Evolutionary conservation across 192 early-diverging fungal genomes (phyloP).

Genomic region (Chytriomyces confervae): DNA sequence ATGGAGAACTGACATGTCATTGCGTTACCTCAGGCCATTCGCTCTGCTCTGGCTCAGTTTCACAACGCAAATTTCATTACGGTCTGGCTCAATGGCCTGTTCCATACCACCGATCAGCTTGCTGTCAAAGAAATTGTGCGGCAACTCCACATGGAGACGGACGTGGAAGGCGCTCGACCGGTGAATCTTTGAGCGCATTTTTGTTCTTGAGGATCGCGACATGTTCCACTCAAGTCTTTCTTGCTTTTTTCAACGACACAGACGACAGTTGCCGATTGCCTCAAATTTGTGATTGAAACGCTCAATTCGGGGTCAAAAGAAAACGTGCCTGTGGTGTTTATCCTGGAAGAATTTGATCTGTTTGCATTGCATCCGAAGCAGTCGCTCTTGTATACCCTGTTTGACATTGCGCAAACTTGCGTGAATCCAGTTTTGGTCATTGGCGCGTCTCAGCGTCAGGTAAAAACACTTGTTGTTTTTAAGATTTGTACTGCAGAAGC

Average conservation of each 20-base stretch:
- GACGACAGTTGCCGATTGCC: conserved; percentile 56
- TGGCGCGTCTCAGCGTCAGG: conserved; percentile 75
- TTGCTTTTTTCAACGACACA: conserved; percentile 53
- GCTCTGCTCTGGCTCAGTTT: conserved; percentile 46
- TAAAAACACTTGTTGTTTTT: conserved; percentile 15
- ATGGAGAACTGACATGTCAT: conserved; percentile 17
- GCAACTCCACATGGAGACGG: conserved; percentile 70
- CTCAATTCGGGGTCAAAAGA: conserved; percentile 62
- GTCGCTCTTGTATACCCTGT: conserved; percentile 89
- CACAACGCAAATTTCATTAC: conserved; percentile 61
- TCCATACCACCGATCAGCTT: conserved; percentile 79
- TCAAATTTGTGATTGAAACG: conserved; percentile 67
- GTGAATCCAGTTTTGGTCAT: conserved; percentile 86
- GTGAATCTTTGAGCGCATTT: neutral
- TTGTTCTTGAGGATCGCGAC: no score
- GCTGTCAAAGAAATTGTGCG: conserved; percentile 84
- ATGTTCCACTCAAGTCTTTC: conserved; percentile 39
- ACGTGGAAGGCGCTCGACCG: conserved; percentile 42
- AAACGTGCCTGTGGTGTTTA: conserved; percentile 76
- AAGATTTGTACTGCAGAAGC: neutral
- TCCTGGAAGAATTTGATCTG: conserved; percentile 93
- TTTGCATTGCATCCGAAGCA: conserved; percentile 94
- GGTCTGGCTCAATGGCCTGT: conserved; percentile 75
- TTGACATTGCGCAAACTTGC: conserved; percentile 86
- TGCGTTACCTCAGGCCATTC: conserved; percentile 38